phyloP scores from a whole-genome alignment of 192 early-diverging fungal species.

The Mortierella alpina region DNA sequence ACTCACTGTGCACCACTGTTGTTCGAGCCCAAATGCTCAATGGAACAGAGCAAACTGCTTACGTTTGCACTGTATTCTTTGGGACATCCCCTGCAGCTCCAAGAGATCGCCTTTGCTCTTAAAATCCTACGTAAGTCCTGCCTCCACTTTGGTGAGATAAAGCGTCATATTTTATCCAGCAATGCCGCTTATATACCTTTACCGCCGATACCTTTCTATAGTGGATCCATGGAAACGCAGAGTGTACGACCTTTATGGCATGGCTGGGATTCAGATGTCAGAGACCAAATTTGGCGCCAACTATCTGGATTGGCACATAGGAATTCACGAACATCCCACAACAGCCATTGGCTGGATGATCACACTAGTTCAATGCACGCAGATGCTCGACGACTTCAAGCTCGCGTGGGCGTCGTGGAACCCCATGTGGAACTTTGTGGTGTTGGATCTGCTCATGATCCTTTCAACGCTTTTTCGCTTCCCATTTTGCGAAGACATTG shows the following conservation, averaged over 20 bases:
- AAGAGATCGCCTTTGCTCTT: slow-evolving; percentile 88
- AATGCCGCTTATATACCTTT: no score
- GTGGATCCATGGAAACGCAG: slow-evolving; percentile 82
- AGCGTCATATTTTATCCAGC: no score
- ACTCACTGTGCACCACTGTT: no score
- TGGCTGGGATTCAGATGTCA: slow-evolving; percentile 81
- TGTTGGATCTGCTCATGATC: no score
- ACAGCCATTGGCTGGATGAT: slow-evolving; percentile 66
- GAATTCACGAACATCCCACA: slow-evolving; percentile 64
- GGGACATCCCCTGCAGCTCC: slow-evolving; percentile 66
- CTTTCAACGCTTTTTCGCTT: slow-evolving; percentile 2
- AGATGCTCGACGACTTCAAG: no score
- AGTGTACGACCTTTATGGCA: slow-evolving; percentile 92
- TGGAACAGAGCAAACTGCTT: no score
- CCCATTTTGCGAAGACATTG: slow-evolving; percentile 50
- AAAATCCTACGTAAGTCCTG: slow-evolving; percentile 70
- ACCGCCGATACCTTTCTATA: slow-evolving; percentile 3
- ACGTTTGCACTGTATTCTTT: no score
- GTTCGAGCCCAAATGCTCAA: no score
- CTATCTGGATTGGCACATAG: slow-evolving; percentile 56
- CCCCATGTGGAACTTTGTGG: no score
- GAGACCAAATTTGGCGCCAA: slow-evolving; percentile 73
- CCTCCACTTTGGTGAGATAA: no score
- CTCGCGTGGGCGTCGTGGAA: no score
- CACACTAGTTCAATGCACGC: slow-evolving; percentile 14